Base-by-base conservation (phyloP, 768 basidiomycete species). In the Leucocoprinus birnbaumii region DNA sequence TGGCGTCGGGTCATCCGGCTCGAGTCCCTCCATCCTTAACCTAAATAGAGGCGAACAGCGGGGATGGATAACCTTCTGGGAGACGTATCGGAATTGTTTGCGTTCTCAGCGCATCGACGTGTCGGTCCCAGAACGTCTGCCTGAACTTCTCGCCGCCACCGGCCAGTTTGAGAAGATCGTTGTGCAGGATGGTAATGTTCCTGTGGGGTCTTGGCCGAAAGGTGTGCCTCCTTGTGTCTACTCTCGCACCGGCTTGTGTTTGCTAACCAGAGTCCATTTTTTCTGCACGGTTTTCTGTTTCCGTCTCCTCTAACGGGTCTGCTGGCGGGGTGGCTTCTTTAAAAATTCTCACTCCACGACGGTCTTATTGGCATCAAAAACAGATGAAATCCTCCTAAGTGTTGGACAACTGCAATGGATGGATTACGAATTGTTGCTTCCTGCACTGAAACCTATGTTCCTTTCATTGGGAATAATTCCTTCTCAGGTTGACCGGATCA, bases 331-430 rank as follows among this genome's bases (percentile, higher is more conserved):
- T 38, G 38, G 38, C 27, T 42, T 56, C 53, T 53, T 38, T 48
- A 21, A 19, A 52, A 40, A 34, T 47, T 58, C 14, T 52, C 35
- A 44, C 31, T 51, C 54, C 19, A 51, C 62, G 48, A 44, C 34
- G 43, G 24, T n/a, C 40, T 21, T 19, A 38, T n/a, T 10, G 8
- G 24, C 49, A 47, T 40, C 42, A 51, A 48, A 31, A 56, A 18
- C 47, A 87, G 86, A 87, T 66, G 73, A 75, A 7, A 69, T 78
- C 50, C 73, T 79, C 34, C 74, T 87, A 34, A 86, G 83, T 21
- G 78, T 86, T 47, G 86, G 85, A 6, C 85, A 88, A 61, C 68
- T 88, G 19, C 84, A 85, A 38, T 88, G 87, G 87, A 82, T 87
- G 83, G 80, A 82, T 58, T 83, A 81, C 61, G 87, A 88, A 59